A percentile compares a stretch with the other conserved stretches of the same genome.
Conservation (phyloP, 768 basidiomycete species). For the Russula griseocarnosa region DNA sequence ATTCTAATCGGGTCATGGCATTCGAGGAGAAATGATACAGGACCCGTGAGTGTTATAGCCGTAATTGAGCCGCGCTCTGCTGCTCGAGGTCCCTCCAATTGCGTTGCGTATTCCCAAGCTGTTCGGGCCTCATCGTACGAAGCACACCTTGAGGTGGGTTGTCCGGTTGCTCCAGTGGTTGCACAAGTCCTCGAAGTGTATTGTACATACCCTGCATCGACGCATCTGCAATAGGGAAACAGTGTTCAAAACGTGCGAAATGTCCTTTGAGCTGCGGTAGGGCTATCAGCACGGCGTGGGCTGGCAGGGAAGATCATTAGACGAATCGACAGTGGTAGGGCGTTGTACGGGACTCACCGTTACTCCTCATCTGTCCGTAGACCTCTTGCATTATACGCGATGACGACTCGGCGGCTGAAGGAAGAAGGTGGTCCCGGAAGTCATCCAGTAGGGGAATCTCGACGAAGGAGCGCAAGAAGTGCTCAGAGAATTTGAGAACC, state of each 20-base stretch:
- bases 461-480: conserved; percentile 8
- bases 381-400: background rate
- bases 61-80: conserved; percentile 6
- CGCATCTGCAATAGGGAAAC: background rate
- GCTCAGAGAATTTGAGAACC: conserved; percentile 15
- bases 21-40: background rate
- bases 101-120: conserved; percentile 7
- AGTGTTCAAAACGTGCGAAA: conserved; percentile 4
- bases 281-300: background rate
- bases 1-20: too few species aligned
- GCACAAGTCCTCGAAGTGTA: conserved; percentile 3
- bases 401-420: conserved; percentile 6
- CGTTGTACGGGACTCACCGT: background rate
- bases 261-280: conserved; percentile 2
- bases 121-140: background rate
- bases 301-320: background rate
- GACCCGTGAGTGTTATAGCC: background rate
- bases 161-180: conserved; percentile 10
- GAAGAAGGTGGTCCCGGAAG: conserved; percentile 16
- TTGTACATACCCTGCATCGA: conserved; percentile 10
- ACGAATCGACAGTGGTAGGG: background rate
- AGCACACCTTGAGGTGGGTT: conserved; percentile 15
- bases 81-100: background rate
- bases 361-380: background rate
- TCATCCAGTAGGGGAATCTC: conserved; percentile 12